phyloP scores from a whole-genome alignment of 331 rosid genomes.

The Acacia pycnantha region DNA sequence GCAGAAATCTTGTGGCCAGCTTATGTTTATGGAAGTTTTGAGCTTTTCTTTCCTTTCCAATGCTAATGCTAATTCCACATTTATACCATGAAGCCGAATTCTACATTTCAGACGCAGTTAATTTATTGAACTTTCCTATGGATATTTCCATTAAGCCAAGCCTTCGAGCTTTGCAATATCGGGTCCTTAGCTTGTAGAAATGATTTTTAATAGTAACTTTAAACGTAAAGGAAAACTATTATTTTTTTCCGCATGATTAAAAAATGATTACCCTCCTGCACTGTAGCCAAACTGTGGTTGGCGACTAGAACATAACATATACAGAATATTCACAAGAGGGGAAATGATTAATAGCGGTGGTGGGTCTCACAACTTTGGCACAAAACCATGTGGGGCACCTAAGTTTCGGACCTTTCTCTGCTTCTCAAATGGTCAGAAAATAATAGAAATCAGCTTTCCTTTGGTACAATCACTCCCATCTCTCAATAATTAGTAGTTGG shows the following conservation, averaged over 20 bases:
- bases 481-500: conserved; percentile 44
- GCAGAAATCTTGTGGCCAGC: too few relatives aligned
- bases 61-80: background rate
- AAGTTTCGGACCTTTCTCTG: conserved; percentile 37
- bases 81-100: background rate
- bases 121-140: background rate
- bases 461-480: conserved; percentile 24
- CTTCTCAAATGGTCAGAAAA: conserved; percentile 45
- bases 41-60: background rate
- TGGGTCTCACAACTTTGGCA: conserved; percentile 38
- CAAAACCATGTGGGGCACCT: conserved; percentile 65
- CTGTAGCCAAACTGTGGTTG: background rate
- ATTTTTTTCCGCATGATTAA: background rate
- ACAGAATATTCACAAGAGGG: background rate
- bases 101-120: background rate
- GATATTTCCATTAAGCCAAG: background rate
- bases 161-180: background rate
- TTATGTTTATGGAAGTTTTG: too few relatives aligned
- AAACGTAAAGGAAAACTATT: background rate
- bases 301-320: background rate
- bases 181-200: background rate
- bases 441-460: conserved; percentile 32
- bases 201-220: background rate
- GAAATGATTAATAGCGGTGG: conserved; percentile 46
- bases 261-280: background rate